phyloP scores from a whole-genome alignment of 768 basidiomycete genomes.

The Rhodosporidiobolus sp. region DNA sequence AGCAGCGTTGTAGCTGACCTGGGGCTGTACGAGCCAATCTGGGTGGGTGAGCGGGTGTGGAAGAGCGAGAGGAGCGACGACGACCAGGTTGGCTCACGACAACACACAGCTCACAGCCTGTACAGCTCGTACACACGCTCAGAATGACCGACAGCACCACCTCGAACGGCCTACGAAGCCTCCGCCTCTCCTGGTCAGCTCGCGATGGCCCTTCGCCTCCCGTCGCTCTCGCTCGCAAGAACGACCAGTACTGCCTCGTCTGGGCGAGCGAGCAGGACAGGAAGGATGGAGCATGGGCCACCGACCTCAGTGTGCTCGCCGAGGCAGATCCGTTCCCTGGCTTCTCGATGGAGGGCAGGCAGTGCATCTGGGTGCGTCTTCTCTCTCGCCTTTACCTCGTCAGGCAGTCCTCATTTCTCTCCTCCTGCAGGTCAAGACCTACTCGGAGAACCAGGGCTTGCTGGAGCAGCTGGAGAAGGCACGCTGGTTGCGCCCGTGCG shows the following conservation, averaged over 20 bases:
- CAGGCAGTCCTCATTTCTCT: neutral
- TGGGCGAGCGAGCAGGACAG: neutral
- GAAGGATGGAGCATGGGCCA: neutral
- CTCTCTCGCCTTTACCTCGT: neutral
- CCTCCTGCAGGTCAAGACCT: conserved; percentile 34
- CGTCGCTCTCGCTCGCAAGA: conserved; percentile 3
- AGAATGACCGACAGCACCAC: neutral
- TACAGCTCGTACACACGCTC: too few species aligned
- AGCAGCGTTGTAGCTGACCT: too few species aligned
- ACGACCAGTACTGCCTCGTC: conserved; percentile 8
- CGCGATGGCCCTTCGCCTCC: neutral
- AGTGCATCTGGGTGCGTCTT: conserved; percentile 30
- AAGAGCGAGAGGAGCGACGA: too few species aligned
- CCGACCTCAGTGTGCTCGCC: conserved; percentile 12
- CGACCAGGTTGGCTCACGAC: too few species aligned
- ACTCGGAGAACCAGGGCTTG: conserved; percentile 37
- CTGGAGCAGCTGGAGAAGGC: conserved; percentile 28
- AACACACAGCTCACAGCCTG: neutral
- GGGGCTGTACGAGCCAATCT: too few species aligned
- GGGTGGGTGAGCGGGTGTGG: too few species aligned
- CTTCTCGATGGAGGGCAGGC: conserved; percentile 5
- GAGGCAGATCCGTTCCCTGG: conserved; percentile 31
- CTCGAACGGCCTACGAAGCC: neutral
- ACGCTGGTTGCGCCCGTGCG: conserved; percentile 25
- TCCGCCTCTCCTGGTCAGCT: neutral